phyloP scores from a whole-genome alignment of 1,284 basidiomycete species.

The Pseudozyma sp. region DNA sequence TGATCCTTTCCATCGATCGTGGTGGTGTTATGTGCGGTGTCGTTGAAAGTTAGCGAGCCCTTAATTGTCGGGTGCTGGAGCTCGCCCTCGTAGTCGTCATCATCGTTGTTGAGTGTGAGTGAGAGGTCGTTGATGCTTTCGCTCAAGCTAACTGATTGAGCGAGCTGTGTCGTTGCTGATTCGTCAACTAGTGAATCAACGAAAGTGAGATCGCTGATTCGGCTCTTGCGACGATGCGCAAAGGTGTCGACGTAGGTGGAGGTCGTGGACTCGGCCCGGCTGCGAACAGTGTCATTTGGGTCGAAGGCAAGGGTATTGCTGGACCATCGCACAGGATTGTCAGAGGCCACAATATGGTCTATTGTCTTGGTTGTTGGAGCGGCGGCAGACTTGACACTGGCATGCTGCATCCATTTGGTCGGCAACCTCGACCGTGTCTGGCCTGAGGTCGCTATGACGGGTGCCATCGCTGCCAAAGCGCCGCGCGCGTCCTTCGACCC shows the following conservation, averaged over 20 bases:
- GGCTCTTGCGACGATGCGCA: conserved; percentile 40
- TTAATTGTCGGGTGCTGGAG: not conserved
- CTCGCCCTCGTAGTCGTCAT: not conserved
- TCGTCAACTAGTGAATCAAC: conserved; percentile 26
- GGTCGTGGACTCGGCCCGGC: conserved; percentile 35
- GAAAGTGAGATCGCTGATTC: conserved; percentile 43
- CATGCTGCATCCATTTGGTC: conserved; percentile 33
- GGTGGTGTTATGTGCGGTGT: not conserved
- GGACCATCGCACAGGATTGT: conserved; percentile 27
- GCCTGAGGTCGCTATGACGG: conserved; percentile 24
- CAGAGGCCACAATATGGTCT: conserved; percentile 9
- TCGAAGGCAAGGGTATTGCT: conserved; percentile 31
- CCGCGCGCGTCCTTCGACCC: too few relatives aligned
- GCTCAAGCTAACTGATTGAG: conserved; percentile 9
- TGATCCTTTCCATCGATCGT: not conserved
- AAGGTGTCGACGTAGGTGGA: conserved; percentile 46
- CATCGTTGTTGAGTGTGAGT: conserved; percentile 20
- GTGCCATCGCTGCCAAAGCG: conserved; percentile 18
- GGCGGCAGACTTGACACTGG: conserved; percentile 8
- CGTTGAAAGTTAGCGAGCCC: not conserved
- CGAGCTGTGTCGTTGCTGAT: conserved; percentile 4
- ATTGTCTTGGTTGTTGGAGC: conserved; percentile 7
- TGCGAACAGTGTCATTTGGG: conserved; percentile 31
- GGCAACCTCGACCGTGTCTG: conserved; percentile 43
- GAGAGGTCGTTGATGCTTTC: conserved; percentile 32